Conservation (phyloP, 2,329 filamentous ascomycete species). For the Epichloe sp. region DNA sequence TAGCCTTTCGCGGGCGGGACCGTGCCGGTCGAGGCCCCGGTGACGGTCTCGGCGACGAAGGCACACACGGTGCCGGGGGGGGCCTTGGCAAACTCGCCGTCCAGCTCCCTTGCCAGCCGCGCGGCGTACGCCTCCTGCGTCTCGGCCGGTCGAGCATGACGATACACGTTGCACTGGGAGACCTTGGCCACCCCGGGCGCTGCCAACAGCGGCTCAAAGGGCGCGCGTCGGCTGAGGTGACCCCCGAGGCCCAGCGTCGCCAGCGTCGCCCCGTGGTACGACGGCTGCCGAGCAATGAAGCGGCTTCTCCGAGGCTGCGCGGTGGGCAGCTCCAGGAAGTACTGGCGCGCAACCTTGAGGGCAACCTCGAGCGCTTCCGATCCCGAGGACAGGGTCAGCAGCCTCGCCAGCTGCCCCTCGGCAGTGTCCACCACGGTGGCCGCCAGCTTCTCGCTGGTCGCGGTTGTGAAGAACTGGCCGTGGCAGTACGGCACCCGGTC, state of each 20-base stretch:
- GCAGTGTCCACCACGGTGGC: slow-evolving; percentile 12
- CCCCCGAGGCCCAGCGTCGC: too few species aligned
- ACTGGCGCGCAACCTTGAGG: slow-evolving; percentile 35
- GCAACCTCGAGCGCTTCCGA: slow-evolving; percentile 31
- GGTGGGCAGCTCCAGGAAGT: slow-evolving; percentile 24
- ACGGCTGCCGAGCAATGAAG: slow-evolving; percentile 31
- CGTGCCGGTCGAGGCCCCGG: slow-evolving; percentile 36
- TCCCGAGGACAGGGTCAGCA: slow-evolving; percentile 13
- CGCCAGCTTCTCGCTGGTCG: slow-evolving; percentile 17
- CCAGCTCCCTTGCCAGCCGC: slow-evolving; percentile 29
- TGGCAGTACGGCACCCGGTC: slow-evolving; percentile 19
- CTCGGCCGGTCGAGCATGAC: slow-evolving; percentile 12
- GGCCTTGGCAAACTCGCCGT: slow-evolving; percentile 28
- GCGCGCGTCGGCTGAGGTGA: too few species aligned
- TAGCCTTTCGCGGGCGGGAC: slow-evolving; percentile 39
- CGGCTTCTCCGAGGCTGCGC: slow-evolving; percentile 22
- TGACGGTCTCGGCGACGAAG: slow-evolving; percentile 37
- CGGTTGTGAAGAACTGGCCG: slow-evolving; percentile 14
- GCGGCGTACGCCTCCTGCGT: slow-evolving; percentile 26
- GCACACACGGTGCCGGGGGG: slow-evolving; percentile 32
- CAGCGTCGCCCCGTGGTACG: slow-evolving; percentile 28
- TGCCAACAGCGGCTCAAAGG: too few species aligned
- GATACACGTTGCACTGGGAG: too few species aligned
- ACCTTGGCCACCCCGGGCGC: too few species aligned
- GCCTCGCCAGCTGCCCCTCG: slow-evolving; percentile 12